phyloP scores from a whole-genome alignment of 78 protist genomes.

The Dictyostelium brefeldianum region DNA sequence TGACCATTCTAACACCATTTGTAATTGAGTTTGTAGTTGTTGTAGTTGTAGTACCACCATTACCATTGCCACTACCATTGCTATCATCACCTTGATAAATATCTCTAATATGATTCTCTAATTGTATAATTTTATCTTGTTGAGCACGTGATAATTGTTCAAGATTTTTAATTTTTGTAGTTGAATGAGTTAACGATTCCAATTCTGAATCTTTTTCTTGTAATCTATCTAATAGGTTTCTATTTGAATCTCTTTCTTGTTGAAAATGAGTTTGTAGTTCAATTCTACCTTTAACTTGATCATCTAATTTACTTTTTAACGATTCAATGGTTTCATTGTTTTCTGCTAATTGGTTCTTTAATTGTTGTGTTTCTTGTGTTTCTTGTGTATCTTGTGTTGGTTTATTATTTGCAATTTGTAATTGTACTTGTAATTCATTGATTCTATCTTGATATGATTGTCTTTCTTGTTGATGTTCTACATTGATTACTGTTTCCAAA shows the following conservation, averaged over 20 bases:
- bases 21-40: background rate
- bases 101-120: slow-evolving; percentile 21
- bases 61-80: background rate
- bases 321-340: background rate
- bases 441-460: background rate
- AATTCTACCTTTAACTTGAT: slow-evolving; percentile 23
- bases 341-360: background rate
- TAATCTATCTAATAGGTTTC: slow-evolving; percentile 1
- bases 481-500: background rate
- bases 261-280: background rate
- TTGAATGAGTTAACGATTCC: background rate
- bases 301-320: slow-evolving; percentile 8
- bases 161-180: slow-evolving; percentile 3
- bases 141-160: background rate
- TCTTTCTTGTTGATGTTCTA: background rate
- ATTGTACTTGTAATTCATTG: background rate
- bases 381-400: background rate
- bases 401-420: background rate
- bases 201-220: slow-evolving; percentile 39
- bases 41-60: background rate
- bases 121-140: slow-evolving; percentile 12
- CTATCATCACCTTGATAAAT: background rate
- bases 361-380: slow-evolving; percentile 1
- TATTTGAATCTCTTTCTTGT: slow-evolving; percentile 38
- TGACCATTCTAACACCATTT: slow-evolving; percentile 1